Conservation (phyloP, 108 stramenopile genomes). For the Aurantiochytrium sp. region DNA sequence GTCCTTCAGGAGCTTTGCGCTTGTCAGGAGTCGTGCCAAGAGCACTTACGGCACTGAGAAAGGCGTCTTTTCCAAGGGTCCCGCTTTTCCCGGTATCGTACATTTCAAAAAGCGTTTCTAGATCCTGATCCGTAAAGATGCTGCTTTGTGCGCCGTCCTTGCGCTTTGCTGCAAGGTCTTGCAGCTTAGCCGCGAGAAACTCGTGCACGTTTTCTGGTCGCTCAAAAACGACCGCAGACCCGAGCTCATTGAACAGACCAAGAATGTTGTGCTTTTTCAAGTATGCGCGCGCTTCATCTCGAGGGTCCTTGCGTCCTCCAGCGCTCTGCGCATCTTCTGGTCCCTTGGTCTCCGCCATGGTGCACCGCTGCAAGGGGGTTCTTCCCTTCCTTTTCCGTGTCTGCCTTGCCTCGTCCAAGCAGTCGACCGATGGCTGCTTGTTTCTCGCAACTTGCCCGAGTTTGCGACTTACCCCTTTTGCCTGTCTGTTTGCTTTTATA, state of each 20-base stretch:
- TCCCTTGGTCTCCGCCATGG: too few species aligned
- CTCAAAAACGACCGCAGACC: background rate
- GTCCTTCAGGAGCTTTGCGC: background rate
- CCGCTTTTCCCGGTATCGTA: background rate
- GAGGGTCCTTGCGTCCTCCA: background rate
- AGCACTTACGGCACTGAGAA: background rate
- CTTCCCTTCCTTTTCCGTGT: too few species aligned
- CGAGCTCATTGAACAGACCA: background rate
- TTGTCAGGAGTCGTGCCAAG: background rate
- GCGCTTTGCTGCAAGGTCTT: background rate
- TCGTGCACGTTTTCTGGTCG: background rate
- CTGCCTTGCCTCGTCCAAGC: too few species aligned
- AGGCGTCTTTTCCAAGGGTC: background rate
- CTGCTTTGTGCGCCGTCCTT: background rate
- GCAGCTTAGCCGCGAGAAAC: background rate
- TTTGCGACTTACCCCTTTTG: too few species aligned
- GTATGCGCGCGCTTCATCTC: background rate
- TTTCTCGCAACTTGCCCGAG: too few species aligned
- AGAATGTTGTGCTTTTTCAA: background rate
- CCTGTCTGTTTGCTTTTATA: too few species aligned
- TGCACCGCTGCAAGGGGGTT: too few species aligned
- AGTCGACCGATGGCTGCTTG: too few species aligned
- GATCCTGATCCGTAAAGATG: slow-evolving; percentile 5
- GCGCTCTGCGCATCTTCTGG: too few species aligned
- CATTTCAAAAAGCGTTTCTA: slow-evolving; percentile 6